Conservation (phyloP, 169 alveolate species). For the Eimeria zaria region DNA sequence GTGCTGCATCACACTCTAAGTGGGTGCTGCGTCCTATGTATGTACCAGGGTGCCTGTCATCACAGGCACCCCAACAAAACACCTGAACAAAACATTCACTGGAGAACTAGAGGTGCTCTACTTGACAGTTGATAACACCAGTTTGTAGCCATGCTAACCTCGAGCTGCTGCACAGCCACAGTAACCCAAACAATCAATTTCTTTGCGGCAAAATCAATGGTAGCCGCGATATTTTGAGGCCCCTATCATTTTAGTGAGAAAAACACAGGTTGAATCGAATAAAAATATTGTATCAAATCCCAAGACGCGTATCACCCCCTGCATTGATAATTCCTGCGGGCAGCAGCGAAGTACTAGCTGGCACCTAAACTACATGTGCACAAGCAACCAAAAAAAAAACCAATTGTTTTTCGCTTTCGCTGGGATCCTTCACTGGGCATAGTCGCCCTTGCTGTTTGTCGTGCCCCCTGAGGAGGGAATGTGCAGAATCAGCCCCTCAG, state of each 20-base stretch:
- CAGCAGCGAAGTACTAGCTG: background rate
- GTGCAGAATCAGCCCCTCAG: constrained; percentile 13
- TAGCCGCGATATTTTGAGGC: background rate
- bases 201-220: background rate
- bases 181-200: background rate
- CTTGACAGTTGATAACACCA: background rate
- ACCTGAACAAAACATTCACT: background rate
- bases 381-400: background rate
- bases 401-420: background rate
- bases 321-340: background rate
- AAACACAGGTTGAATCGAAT: background rate
- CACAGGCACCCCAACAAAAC: background rate
- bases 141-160: background rate
- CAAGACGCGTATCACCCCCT: background rate
- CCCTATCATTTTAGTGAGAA: background rate
- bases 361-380: background rate
- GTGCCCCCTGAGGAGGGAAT: background rate
- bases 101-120: background rate
- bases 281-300: background rate
- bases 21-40: background rate
- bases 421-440: too few relatives aligned
- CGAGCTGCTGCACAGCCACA: background rate
- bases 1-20: too few relatives aligned
- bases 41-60: background rate
- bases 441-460: background rate